Evolutionary conservation across 1,284 basidiomycete genomes (phyloP).

Genomic region (Naganishia cerealis): DNA sequence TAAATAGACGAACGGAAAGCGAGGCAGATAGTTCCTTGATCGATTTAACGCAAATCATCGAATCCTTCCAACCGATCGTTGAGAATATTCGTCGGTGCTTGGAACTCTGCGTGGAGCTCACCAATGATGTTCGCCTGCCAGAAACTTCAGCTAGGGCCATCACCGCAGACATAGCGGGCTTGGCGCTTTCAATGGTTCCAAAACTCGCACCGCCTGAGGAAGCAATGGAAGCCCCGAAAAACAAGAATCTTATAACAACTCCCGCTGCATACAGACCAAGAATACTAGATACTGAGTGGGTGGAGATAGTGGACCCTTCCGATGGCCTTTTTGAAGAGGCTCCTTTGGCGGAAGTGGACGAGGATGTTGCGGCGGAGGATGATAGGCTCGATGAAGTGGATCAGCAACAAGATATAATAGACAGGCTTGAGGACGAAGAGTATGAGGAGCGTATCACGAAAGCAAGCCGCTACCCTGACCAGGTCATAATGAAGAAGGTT

Average conservation of each 20-base stretch:
- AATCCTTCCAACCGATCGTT: background rate
- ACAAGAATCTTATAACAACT: background rate
- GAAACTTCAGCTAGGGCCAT: background rate
- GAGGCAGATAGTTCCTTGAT: background rate
- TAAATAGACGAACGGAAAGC: background rate
- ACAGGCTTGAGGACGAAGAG: constrained; percentile 15
- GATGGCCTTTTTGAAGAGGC: constrained; percentile 6
- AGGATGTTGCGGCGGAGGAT: background rate
- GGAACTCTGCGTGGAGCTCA: constrained; percentile 5
- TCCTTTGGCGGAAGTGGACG: constrained; percentile 6
- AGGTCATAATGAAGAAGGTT: background rate
- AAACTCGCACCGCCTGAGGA: background rate
- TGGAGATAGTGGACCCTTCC: constrained; percentile 11
- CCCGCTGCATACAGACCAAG: background rate
- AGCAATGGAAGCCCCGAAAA: background rate
- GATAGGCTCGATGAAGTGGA: constrained; percentile 3
- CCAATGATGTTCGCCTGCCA: background rate
- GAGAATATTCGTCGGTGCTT: background rate
- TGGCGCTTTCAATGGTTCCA: background rate
- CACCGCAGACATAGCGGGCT: background rate
- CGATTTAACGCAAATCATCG: constrained; percentile 13
- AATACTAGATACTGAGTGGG: constrained; percentile 14
- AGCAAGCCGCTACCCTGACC: background rate
- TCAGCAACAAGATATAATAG: constrained; percentile 10
- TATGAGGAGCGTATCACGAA: constrained; percentile 3